A percentile compares a stretch with the other conserved stretches of the same genome.
phyloP scores from a whole-genome alignment of 768 basidiomycete species.

The Tricholoma bakamatsutake region DNA sequence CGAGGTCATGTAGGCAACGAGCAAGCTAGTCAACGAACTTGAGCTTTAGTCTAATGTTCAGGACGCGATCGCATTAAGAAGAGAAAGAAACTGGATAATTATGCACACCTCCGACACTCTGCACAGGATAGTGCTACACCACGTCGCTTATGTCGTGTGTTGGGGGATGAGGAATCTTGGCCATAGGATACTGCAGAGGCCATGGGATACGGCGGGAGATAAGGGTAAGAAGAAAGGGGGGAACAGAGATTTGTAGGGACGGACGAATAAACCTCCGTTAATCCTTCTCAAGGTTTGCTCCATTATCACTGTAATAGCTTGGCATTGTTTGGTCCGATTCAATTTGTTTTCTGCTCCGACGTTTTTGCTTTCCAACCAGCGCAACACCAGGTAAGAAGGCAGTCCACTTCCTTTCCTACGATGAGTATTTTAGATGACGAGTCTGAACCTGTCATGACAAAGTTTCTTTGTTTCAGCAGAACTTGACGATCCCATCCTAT shows the following conservation, averaged over 20 bases:
- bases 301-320: constrained; percentile 16
- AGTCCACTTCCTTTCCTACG: constrained; percentile 18
- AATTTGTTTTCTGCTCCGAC: constrained; percentile 7
- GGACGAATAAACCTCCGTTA: constrained; percentile 24
- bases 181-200: constrained; percentile 7
- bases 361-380: constrained; percentile 9
- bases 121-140: constrained; percentile 58
- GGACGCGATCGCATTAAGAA: constrained; percentile 9
- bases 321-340: constrained; percentile 18
- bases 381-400: constrained; percentile 16
- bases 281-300: constrained; percentile 7
- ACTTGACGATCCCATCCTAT: constrained; percentile 63
- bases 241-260: constrained; percentile 12
- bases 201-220: constrained; percentile 11
- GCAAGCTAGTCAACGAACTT: constrained; percentile 38
- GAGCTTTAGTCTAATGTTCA: constrained; percentile 50
- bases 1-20: constrained; percentile 5
- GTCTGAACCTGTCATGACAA: constrained; percentile 60
- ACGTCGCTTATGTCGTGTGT: constrained; percentile 42
- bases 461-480: constrained; percentile 52
- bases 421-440: constrained; percentile 61
- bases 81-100: constrained; percentile 7
- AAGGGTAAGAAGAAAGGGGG: constrained; percentile 17
- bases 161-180: constrained; percentile 23
- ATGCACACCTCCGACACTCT: constrained; percentile 57